Evolutionary conservation across 495 filamentous ascomycete species (phyloP).

Genomic region (Neurospora sp.): DNA sequence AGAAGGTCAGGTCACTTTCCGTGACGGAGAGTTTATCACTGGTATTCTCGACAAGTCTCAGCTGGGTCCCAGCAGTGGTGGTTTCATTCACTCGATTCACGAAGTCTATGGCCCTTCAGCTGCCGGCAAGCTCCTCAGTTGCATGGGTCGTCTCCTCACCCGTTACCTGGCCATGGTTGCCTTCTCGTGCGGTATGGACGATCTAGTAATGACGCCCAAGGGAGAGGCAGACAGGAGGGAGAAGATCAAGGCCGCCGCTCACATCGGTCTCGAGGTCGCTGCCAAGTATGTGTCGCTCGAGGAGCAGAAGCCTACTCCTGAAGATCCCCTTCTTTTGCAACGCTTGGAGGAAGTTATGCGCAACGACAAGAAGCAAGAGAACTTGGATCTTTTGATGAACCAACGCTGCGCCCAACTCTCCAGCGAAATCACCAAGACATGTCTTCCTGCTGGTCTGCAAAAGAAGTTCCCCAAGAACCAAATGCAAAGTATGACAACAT

Average conservation of each 20-base stretch:
- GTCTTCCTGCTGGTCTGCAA: conserved; percentile 70
- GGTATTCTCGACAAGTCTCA: conserved; percentile 97
- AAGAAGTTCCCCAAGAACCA: conserved; percentile 96
- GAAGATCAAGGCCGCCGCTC: conserved; percentile 55
- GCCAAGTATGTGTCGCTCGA: conserved; percentile 87
- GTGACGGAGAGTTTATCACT: conserved; percentile 74
- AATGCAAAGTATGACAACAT: conserved; percentile 97
- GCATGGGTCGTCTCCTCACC: conserved; percentile 81
- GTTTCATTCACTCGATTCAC: conserved; percentile 84
- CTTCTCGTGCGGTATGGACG: conserved; percentile 95
- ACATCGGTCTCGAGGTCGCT: conserved; percentile 75
- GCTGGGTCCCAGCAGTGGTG: conserved; percentile 76
- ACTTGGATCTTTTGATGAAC: conserved; percentile 79
- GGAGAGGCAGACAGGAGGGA: conserved; percentile 65
- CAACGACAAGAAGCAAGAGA: conserved; percentile 81
- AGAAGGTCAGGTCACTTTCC: conserved; percentile 73
- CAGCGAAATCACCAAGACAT: conserved; percentile 63
- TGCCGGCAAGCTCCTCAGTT: conserved; percentile 77
- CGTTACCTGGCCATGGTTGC: conserved; percentile 86
- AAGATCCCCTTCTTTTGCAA: conserved; percentile 58
- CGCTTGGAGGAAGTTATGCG: conserved; percentile 84
- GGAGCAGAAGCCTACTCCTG: conserved; percentile 43
- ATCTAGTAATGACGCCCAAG: conserved; percentile 73
- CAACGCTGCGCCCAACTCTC: conserved; percentile 60
- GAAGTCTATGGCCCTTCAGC: conserved; percentile 84